Evolutionary conservation across 2,329 filamentous ascomycete species (phyloP).

Genomic region (Fusarium solani-melongenae): DNA sequence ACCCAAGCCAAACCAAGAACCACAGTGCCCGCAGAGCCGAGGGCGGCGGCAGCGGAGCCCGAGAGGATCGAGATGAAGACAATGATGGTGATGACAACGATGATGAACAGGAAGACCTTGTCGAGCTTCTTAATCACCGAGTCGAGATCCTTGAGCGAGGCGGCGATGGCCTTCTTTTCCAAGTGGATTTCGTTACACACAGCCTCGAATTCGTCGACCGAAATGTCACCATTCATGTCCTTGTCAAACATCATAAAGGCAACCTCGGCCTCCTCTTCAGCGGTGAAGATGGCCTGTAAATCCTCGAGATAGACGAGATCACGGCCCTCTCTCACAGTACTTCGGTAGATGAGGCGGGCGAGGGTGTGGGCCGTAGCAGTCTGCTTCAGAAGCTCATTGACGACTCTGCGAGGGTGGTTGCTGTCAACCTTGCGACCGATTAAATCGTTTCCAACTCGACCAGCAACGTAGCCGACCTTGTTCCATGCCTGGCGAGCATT

Average conservation of each 20-base stretch:
- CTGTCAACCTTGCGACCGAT: slow-evolving; percentile 79
- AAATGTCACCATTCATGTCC: slow-evolving; percentile 96
- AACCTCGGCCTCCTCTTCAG: slow-evolving; percentile 85
- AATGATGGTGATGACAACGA: slow-evolving; percentile 81
- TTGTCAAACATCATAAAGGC: slow-evolving; percentile 96
- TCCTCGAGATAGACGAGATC: slow-evolving; percentile 85
- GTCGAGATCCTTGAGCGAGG: slow-evolving; percentile 93
- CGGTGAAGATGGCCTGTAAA: slow-evolving; percentile 80
- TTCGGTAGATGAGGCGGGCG: slow-evolving; percentile 88
- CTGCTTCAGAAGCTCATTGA: slow-evolving; percentile 79
- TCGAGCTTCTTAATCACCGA: slow-evolving; percentile 93
- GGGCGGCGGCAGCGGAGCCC: slow-evolving; percentile 85
- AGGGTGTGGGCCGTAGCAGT: slow-evolving; percentile 83
- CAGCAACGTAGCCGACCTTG: slow-evolving; percentile 87
- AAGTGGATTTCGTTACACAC: slow-evolving; percentile 95
- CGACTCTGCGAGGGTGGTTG: slow-evolving; percentile 85
- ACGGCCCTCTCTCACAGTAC: slow-evolving; percentile 78
- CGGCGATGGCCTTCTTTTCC: slow-evolving; percentile 94
- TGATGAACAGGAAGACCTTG: slow-evolving; percentile 88
- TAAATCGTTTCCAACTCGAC: slow-evolving; percentile 89
- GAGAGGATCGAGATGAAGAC: slow-evolving; percentile 93
- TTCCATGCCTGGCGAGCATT: slow-evolving; percentile 80
- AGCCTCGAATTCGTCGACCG: slow-evolving; percentile 91
- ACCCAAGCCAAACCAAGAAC: slow-evolving; percentile 94
- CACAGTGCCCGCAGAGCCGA: slow-evolving; percentile 89